Base-by-base conservation (phyloP, 805 yeast species). In the Pichia occidentalis region DNA sequence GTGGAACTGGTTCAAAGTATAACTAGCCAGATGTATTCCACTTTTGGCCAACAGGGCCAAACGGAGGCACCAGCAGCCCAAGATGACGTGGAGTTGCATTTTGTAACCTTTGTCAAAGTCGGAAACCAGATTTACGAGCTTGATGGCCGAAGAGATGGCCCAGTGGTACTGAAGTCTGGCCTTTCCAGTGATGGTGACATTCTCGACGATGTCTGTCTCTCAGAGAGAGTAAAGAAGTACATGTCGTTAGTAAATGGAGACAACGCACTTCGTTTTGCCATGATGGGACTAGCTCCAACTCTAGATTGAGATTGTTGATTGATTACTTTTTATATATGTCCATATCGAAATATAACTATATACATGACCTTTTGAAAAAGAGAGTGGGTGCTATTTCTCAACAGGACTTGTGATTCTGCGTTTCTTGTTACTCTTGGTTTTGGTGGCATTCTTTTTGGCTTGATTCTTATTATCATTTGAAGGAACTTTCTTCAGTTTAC, bases 121-220 rank as follows among this genome's bases (percentile, higher is more conserved):
- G 60, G 63, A 10, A 69, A 75, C 45, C 74, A 73, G 7, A 53
- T 90, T 16, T 85, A 75, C 51, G 97, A 90, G 59, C 67, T 90
- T 24, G 98, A 90, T 54, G 98, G 98, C 1, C 70, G 97, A 46
- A 68, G 94, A 46, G 60, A 60, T 24, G 92, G 95, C 0, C 86
- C 95, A 0, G 67, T 80, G 24, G 75, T 71, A 42, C 61, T 86
- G 28, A 63, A 60, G 4, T 12, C 23, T 12, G 16, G 14, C 1
- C 16, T 24, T 6, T 17, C 16, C 26, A 12, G 8, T 9, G 28
- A 19, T n/a, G 45, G 51, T 1, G 79, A 80, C 48, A 67, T 84
- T 24, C 43, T 84, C n/a, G 65, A 68, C 21, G 77, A 77, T 29
- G 59, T 67, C 2, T 52, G 58, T 7, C 63, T 88, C 6, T 51